Conservation (phyloP, 2,329 filamentous ascomycete species). For the Alternaria sp. region DNA sequence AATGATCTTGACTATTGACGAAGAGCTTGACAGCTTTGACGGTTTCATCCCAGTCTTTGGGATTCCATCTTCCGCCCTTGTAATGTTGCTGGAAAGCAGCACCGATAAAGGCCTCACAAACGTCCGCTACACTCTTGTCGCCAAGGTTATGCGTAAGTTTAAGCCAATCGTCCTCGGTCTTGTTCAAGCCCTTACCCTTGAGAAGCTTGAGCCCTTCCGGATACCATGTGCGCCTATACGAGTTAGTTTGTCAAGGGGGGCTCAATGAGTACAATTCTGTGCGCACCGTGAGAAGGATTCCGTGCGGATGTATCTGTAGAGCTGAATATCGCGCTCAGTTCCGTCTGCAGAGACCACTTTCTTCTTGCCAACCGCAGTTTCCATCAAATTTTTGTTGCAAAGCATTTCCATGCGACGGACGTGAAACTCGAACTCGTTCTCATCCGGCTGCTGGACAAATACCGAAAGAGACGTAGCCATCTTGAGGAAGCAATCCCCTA, state of each 20-base stretch:
- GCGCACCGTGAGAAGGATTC: conserved; percentile 75
- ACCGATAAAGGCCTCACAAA: conserved; percentile 93
- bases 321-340: conserved; percentile 55
- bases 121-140: conserved; percentile 92
- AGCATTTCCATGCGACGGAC: conserved; percentile 89
- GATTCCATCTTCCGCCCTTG: conserved; percentile 51
- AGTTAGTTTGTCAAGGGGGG: conserved; percentile 23
- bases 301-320: conserved; percentile 83
- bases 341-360: conserved; percentile 49
- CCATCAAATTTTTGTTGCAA: conserved; percentile 89
- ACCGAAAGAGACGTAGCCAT: conserved; percentile 92
- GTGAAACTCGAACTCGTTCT: conserved; percentile 87
- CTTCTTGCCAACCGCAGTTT: conserved; percentile 66
- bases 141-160: conserved; percentile 70
- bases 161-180: conserved; percentile 56
- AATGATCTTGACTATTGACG: conserved; percentile 74
- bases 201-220: conserved; percentile 78
- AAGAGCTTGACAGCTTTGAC: conserved; percentile 73
- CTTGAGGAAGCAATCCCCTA: conserved; percentile 94
- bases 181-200: conserved; percentile 71
- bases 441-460: conserved; percentile 77
- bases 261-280: background rate
- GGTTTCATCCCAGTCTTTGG: conserved; percentile 65
- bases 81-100: conserved; percentile 73
- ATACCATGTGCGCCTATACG: conserved; percentile 78